phyloP scores from a whole-genome alignment of 2,329 filamentous ascomycete species.

The Epichloe elymi region DNA sequence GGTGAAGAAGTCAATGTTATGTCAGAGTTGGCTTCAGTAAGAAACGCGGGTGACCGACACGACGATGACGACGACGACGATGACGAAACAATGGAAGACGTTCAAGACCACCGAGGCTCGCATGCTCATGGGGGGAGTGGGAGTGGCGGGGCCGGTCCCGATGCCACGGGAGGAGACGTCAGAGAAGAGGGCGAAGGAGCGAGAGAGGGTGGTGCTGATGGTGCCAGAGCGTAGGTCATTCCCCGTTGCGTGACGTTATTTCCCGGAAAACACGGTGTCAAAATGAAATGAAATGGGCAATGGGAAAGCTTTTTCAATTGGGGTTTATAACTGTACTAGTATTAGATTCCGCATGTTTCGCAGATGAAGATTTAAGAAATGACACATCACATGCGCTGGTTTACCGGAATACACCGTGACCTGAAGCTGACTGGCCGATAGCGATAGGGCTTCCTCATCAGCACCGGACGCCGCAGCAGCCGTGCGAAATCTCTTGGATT shows the following conservation, averaged over 20 bases:
- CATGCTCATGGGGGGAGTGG: constrained; percentile 44
- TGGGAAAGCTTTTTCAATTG: constrained; percentile 5
- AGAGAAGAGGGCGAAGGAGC: constrained; percentile 80
- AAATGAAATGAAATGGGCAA: constrained; percentile 1
- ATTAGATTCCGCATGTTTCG: constrained; percentile 11
- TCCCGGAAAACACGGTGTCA: constrained; percentile 8
- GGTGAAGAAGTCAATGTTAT: constrained; percentile 78
- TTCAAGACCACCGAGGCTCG: constrained; percentile 49
- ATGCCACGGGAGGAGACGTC: constrained; percentile 81
- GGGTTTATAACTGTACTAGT: constrained; percentile 18
- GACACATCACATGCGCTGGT: constrained; percentile 5
- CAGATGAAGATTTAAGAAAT: constrained; percentile 13
- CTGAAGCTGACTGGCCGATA: constrained; percentile 34
- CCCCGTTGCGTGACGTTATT: constrained; percentile 17
- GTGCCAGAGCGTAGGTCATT: constrained; percentile 95
- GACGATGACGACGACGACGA: constrained; percentile 47
- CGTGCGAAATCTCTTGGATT: constrained; percentile 81
- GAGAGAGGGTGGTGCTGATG: constrained; percentile 87
- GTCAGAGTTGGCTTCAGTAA: constrained; percentile 54
- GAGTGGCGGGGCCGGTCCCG: constrained; percentile 71
- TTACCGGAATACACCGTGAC: constrained; percentile 1
- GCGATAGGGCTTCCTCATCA: constrained; percentile 46
- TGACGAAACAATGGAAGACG: constrained; percentile 40
- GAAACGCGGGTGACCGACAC: constrained; percentile 34
- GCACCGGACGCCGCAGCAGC: constrained; percentile 58